phyloP scores from a whole-genome alignment of 2,329 filamentous ascomycete species.

The Penicillium hesseltinei region DNA sequence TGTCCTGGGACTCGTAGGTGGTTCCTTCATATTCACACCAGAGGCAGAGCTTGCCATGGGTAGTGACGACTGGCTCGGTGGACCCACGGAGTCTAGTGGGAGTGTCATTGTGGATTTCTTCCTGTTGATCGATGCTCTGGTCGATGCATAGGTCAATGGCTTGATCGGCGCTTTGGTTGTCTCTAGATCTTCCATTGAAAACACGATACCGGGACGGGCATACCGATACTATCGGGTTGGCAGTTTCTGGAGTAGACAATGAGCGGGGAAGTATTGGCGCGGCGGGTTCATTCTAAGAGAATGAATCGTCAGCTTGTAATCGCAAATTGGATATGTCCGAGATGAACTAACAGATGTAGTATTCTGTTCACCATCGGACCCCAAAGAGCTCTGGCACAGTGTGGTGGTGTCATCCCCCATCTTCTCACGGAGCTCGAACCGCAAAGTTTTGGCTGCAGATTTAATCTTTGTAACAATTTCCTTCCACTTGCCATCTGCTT shows the following conservation, averaged over 20 bases:
- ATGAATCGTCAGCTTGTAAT: background rate
- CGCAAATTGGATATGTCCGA: no score
- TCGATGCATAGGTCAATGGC: background rate
- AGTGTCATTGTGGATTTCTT: background rate
- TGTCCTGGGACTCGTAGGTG: background rate
- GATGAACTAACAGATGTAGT: background rate
- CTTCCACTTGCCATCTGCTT: constrained; percentile 14
- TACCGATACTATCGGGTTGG: background rate
- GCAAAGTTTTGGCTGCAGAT: constrained; percentile 6
- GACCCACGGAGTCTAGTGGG: background rate
- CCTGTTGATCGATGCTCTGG: background rate
- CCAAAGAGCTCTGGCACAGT: background rate
- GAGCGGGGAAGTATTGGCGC: background rate
- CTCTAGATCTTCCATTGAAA: background rate
- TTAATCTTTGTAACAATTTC: constrained; percentile 15
- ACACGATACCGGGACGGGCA: background rate
- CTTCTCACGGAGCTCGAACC: constrained; percentile 5
- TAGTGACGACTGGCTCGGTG: background rate
- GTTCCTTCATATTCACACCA: background rate
- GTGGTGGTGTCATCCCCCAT: background rate
- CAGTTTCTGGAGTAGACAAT: background rate
- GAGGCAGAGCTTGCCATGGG: background rate
- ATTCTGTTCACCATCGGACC: background rate
- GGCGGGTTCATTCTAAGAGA: background rate
- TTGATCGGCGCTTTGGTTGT: background rate